Conservation (phyloP, 495 filamentous ascomycete species). For the Penicillium diatomitis region DNA sequence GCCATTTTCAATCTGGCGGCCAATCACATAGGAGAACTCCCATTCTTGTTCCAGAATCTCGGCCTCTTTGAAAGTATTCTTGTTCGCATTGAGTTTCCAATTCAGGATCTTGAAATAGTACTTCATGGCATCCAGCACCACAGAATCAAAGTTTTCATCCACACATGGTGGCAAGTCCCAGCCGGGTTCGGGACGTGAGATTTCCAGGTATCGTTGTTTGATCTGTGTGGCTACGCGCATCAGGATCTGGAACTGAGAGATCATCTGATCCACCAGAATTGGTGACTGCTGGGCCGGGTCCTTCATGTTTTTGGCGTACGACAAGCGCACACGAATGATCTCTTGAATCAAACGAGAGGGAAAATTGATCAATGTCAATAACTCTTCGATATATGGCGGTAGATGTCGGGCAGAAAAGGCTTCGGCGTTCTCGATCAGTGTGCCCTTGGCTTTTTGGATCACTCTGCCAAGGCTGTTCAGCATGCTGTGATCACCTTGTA, state of each 20-base stretch:
- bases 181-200: slow-evolving; percentile 79
- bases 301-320: slow-evolving; percentile 88
- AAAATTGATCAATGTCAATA: slow-evolving; percentile 93
- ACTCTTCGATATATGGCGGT: slow-evolving; percentile 93
- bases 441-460: slow-evolving; percentile 87
- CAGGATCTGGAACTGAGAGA: slow-evolving; percentile 88
- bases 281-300: slow-evolving; percentile 75
- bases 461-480: slow-evolving; percentile 72
- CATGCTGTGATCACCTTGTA: slow-evolving; percentile 77
- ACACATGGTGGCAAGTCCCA: slow-evolving; percentile 96
- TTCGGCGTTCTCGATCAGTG: slow-evolving; percentile 77
- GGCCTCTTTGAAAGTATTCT: slow-evolving; percentile 98
- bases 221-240: slow-evolving; percentile 85
- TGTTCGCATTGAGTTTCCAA: slow-evolving; percentile 94
- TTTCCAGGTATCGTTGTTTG: slow-evolving; percentile 76
- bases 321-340: slow-evolving; percentile 87
- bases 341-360: slow-evolving; percentile 93
- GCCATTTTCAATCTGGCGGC: slow-evolving; percentile 76
- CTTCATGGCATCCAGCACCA: slow-evolving; percentile 89
- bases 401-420: slow-evolving; percentile 84
- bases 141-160: slow-evolving; percentile 90
- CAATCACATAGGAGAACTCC: slow-evolving; percentile 90
- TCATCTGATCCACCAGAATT: slow-evolving; percentile 94
- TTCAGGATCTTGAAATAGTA: slow-evolving; percentile 97
- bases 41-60: slow-evolving; percentile 96